phyloP scores from a whole-genome alignment of 345 rosid genomes.

The Eucalyptus curtisii region DNA sequence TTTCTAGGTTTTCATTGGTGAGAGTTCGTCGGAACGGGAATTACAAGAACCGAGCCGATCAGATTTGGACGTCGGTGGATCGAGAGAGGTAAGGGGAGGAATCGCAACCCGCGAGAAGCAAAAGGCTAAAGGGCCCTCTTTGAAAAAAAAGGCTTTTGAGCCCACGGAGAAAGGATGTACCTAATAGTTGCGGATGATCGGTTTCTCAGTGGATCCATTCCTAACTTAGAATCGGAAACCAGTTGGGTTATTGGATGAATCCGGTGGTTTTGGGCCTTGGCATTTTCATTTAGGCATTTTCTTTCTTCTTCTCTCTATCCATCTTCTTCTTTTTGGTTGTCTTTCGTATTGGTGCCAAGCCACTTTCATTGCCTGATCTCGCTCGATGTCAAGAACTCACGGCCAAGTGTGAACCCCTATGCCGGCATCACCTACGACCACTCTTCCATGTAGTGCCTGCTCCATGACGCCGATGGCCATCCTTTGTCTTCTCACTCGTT shows the following conservation, averaged over 20 bases:
- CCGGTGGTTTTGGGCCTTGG: not conserved
- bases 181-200: fast-evolving
- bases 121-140: not conserved
- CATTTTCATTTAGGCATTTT: not conserved
- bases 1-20: not conserved
- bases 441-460: no score
- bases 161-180: not conserved
- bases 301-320: not conserved
- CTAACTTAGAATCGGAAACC: not conserved
- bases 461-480: fast-evolving
- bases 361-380: no score
- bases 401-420: not conserved
- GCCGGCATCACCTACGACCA: no score
- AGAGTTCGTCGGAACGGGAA: not conserved
- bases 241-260: not conserved
- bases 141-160: not conserved
- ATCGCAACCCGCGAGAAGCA: not conserved
- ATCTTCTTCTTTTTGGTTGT: not conserved
- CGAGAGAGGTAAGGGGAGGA: not conserved
- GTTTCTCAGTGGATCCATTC: fast-evolving
- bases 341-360: not conserved
- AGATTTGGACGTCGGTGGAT: not conserved
- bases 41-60: not conserved
- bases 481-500: no score
- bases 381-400: not conserved